A percentile compares a stretch with the other conserved stretches of the same genome.
Conservation (phyloP, 306 rosid species). For the Albizia julibrissin region DNA sequence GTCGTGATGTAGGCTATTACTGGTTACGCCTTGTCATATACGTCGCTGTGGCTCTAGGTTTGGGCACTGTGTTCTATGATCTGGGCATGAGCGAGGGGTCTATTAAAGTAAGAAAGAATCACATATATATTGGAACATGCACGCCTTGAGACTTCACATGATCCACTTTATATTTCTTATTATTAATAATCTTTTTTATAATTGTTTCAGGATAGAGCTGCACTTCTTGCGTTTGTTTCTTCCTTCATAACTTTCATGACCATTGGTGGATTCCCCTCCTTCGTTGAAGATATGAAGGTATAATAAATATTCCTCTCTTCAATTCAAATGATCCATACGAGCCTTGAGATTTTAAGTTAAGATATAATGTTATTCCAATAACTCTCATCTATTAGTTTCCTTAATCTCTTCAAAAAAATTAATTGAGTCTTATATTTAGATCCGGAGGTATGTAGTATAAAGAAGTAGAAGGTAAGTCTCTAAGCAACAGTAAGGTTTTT, state of each 20-base stretch:
- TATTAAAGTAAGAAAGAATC: slow-evolving; percentile 44
- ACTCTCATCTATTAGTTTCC: too few relatives aligned
- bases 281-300: slow-evolving; percentile 77
- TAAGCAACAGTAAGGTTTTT: too few relatives aligned
- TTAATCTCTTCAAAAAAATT: too few relatives aligned
- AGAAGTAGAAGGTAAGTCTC: too few relatives aligned
- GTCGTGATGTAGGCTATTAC: slow-evolving; percentile 64
- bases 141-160: not conserved
- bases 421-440: too few relatives aligned
- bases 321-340: not conserved
- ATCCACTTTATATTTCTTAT: not conserved
- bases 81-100: slow-evolving; percentile 41
- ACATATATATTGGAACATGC: not conserved
- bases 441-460: too few relatives aligned
- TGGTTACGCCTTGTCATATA: slow-evolving; percentile 68
- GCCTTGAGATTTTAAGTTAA: not conserved
- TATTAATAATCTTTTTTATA: not conserved
- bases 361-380: too few relatives aligned
- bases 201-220: slow-evolving; percentile 55
- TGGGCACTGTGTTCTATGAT: slow-evolving; percentile 48
- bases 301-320: not conserved
- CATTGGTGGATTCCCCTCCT: slow-evolving; percentile 74
- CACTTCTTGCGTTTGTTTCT: slow-evolving; percentile 62
- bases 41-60: slow-evolving; percentile 35
- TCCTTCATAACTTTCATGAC: slow-evolving; percentile 74